phyloP scores from a whole-genome alignment of 768 basidiomycete species.

The Mycena belliarum region DNA sequence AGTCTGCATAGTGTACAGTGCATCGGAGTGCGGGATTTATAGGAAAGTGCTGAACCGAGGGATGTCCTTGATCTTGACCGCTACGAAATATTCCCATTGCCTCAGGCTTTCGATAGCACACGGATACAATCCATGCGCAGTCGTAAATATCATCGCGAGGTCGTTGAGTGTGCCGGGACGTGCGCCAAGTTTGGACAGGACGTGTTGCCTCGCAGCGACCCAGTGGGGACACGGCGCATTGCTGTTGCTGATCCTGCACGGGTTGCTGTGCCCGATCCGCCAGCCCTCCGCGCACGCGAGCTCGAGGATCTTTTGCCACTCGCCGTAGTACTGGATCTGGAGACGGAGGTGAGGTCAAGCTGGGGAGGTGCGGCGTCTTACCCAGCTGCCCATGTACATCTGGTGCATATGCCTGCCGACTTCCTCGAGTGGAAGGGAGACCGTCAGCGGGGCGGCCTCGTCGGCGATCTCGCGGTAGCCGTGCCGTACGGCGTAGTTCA shows the following conservation, averaged over 20 bases:
- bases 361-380: background rate
- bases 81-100: conserved; percentile 22
- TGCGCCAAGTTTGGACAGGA: conserved; percentile 18
- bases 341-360: background rate
- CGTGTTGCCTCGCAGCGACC: conserved; percentile 19
- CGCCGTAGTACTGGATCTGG: conserved; percentile 18
- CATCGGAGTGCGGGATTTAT: background rate
- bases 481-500: conserved; percentile 25
- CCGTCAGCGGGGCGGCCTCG: conserved; percentile 19
- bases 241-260: conserved; percentile 20
- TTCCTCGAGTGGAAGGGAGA: conserved; percentile 19
- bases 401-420: conserved; percentile 19
- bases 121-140: conserved; percentile 20
- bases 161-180: conserved; percentile 18
- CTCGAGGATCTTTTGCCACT: conserved; percentile 22
- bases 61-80: conserved; percentile 17
- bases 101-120: conserved; percentile 22
- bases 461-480: conserved; percentile 24
- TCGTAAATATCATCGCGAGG: conserved; percentile 18
- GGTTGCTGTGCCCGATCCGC: conserved; percentile 19
- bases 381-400: conserved; percentile 22
- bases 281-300: conserved; percentile 18
- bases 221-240: conserved; percentile 18
- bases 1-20: no score
- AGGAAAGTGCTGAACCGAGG: conserved; percentile 19